Base-by-base conservation (phyloP, 176 grass and related monocot genomes). In the Aegilops tauschii region DNA sequence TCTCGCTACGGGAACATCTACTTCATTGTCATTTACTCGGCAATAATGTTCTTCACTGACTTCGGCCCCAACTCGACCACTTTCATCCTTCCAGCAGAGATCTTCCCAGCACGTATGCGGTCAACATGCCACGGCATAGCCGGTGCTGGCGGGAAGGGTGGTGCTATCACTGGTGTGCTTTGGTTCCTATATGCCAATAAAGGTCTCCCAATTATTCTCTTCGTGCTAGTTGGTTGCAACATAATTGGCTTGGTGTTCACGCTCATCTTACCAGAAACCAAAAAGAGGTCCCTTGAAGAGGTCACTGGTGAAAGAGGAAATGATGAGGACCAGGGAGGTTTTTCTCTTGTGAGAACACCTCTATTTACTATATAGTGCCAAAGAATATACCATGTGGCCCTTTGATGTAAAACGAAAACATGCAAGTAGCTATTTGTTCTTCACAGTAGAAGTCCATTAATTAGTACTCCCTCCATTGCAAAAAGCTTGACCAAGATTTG, bases 71-170 rank as follows among this genome's bases (percentile, higher is more conserved):
- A 92, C 73, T 16, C 70, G 1, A 92, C 90, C 0, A 89, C 87
- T 4, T 92, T 92, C 31, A 79, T 92, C 49, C 34, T 92, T 9
- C 90, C 90, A 6, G 83, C 90, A 1, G 90, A 92, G 66, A 86
- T 92, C 52, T 92, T 92, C 67, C 83, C 90, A 0, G 78, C 90
- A 1, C 74, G 90, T 20, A 5, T 92, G 3, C 31, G 90, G 10
- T 89, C 90, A 8, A 92, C 83, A 4, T 92, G 90, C 78, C 90
- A 92, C 7, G 87, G 90, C 5, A 92, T 92, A 7, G 47, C 90
- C 0, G 87, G 83, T 3, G 90, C 90, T 1, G 84, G 67, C 1
- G 87, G 90, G 2, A 92, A 92, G 73, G 31, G 61, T 0, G 90
- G 90, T 3, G 83, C 90, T 1, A 86, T 89, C 34, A 5, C 80